Evolutionary conservation across 345 rosid genomes (phyloP).

Genomic region (Litchi chinensis): DNA sequence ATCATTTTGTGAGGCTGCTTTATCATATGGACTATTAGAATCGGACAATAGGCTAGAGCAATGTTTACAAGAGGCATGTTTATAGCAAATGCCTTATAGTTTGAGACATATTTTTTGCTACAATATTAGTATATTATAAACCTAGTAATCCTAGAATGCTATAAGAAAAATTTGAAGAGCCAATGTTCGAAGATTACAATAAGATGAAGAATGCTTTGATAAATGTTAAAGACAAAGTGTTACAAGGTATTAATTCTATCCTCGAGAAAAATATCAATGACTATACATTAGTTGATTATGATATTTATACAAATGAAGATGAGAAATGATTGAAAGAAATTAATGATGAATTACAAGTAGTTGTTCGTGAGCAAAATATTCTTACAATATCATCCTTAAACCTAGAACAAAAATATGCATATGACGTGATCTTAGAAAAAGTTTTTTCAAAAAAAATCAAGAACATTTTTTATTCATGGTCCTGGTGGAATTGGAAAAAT

Average conservation of each 20-base stretch:
- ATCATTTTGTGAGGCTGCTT: background rate
- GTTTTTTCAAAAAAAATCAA: background rate
- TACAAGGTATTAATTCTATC: background rate
- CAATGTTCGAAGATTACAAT: background rate
- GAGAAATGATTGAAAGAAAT: background rate
- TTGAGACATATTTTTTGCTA: conserved; percentile 1
- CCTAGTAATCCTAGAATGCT: background rate
- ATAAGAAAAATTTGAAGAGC: background rate
- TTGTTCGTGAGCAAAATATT: background rate
- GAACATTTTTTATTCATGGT: background rate
- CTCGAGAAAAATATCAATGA: background rate
- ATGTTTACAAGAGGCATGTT: background rate
- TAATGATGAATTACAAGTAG: background rate
- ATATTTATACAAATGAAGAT: too few relatives aligned
- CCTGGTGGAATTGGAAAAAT: conserved; percentile 15
- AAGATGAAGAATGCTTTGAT: too few relatives aligned
- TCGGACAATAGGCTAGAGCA: background rate
- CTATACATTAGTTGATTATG: background rate
- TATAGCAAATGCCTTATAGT: background rate
- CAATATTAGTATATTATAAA: background rate
- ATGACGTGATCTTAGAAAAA: background rate
- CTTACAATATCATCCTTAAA: background rate
- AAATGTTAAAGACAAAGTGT: background rate
- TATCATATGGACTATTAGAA: background rate
- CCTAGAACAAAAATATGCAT: background rate